Evolutionary conservation across 108 stramenopile genomes (phyloP).

Genomic region (Aurantiochytrium sp.): DNA sequence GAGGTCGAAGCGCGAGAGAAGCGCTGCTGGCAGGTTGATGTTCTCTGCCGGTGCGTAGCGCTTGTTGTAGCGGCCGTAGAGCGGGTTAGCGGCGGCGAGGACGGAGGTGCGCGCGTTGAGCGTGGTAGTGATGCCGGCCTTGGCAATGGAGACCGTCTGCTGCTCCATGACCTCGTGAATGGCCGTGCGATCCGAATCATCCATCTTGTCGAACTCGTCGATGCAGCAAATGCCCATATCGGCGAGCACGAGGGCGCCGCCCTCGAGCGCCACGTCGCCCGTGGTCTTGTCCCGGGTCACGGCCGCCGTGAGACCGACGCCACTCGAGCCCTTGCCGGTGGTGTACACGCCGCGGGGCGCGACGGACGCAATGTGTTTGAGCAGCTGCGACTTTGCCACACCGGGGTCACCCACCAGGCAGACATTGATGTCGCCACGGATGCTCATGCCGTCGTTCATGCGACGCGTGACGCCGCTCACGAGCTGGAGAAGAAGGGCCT

Average conservation of each 20-base stretch:
- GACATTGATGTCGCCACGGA: constrained; percentile 93
- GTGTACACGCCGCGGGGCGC: constrained; percentile 97
- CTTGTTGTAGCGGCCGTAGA: constrained; percentile 87
- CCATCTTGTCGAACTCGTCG: constrained; percentile 98
- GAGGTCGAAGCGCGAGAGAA: constrained; percentile 95
- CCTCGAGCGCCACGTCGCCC: constrained; percentile 94
- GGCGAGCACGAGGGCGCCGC: constrained; percentile 95
- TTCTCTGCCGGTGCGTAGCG: constrained; percentile 63
- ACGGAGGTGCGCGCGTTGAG: constrained; percentile 96
- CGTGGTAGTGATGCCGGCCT: constrained; percentile 97
- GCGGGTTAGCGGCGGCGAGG: constrained; percentile 96
- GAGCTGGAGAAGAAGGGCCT: constrained; percentile 84
- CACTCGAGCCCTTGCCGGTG: constrained; percentile 93
- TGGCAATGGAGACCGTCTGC: constrained; percentile 94
- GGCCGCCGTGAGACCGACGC: constrained; percentile 95
- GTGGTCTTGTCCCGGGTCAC: constrained; percentile 85
- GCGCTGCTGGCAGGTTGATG: constrained; percentile 91
- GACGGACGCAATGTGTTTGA: constrained; percentile 88
- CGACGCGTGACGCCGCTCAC: constrained; percentile 87
- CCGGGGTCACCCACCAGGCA: constrained; percentile 99
- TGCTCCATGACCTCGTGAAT: constrained; percentile 99
- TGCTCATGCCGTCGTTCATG: constrained; percentile 88
- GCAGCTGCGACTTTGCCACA: constrained; percentile 95
- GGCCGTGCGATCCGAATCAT: constrained; percentile 89
- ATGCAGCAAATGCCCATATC: constrained; percentile 96